phyloP scores from a whole-genome alignment of 2,329 filamentous ascomycete genomes.

The Pyricularia pennisetigena region DNA sequence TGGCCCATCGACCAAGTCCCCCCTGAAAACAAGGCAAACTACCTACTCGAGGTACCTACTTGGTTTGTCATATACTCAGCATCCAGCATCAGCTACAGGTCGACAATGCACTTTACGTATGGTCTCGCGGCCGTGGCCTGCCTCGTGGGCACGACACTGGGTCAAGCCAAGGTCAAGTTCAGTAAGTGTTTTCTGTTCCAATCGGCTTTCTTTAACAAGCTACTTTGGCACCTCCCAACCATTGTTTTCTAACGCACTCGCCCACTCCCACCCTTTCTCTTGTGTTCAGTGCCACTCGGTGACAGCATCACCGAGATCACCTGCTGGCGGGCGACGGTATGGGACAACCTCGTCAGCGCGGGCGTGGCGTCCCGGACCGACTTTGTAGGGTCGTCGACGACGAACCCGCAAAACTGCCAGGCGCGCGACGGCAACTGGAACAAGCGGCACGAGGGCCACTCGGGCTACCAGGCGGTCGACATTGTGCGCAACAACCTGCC shows the following conservation, averaged over 20 bases:
- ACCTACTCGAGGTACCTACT: background rate
- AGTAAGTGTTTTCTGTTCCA: background rate
- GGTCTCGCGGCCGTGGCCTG: background rate
- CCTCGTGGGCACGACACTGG: background rate
- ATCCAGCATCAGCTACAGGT: background rate
- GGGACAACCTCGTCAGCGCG: slow-evolving; percentile 25
- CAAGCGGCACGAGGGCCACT: slow-evolving; percentile 32
- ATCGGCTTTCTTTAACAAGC: background rate
- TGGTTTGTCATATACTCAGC: background rate
- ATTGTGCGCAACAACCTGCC: slow-evolving; percentile 30
- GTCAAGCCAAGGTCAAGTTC: slow-evolving; percentile 5
- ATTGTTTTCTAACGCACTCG: no score
- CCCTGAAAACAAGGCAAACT: background rate
- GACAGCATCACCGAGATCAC: slow-evolving; percentile 35
- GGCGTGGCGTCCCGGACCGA: slow-evolving; percentile 24
- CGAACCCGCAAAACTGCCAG: slow-evolving; percentile 25
- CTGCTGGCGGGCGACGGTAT: slow-evolving; percentile 32
- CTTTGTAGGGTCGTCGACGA: slow-evolving; percentile 30
- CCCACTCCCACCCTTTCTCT: background rate
- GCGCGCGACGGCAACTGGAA: slow-evolving; percentile 23
- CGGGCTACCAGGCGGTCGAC: slow-evolving; percentile 30
- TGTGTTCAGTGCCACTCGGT: slow-evolving; percentile 28
- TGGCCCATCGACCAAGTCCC: background rate
- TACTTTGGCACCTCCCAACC: no score
- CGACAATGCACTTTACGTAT: background rate